phyloP scores from a whole-genome alignment of 2,329 filamentous ascomycete species.

The Balansia obtecta region DNA sequence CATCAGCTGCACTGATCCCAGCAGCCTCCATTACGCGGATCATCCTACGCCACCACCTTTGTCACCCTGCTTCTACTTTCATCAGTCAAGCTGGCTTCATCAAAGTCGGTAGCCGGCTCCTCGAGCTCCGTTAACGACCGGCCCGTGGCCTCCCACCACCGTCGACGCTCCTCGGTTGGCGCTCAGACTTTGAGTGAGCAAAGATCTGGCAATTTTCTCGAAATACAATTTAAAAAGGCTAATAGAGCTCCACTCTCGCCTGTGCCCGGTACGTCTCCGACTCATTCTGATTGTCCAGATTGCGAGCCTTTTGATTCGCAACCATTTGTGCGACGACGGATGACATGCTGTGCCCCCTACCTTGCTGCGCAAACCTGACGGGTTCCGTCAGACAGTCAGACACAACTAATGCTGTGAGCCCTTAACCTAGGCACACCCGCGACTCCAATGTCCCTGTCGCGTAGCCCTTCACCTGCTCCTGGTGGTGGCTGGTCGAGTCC shows the following conservation, averaged over 20 bases:
- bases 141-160: slow-evolving; percentile 34
- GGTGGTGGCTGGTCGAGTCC: slow-evolving; percentile 85
- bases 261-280: slow-evolving; percentile 38
- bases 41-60: background rate
- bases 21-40: background rate
- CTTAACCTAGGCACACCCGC: slow-evolving; percentile 37
- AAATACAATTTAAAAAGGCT: slow-evolving; percentile 18
- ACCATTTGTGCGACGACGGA: background rate
- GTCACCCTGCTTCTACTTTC: slow-evolving; percentile 5
- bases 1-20: slow-evolving; percentile 1
- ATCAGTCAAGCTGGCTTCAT: slow-evolving; percentile 36
- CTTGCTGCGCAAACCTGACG: slow-evolving; percentile 13
- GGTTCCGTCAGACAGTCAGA: background rate
- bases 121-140: slow-evolving; percentile 41
- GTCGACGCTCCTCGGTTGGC: slow-evolving; percentile 35
- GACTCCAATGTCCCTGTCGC: slow-evolving; percentile 66
- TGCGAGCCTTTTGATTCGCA: background rate
- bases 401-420: slow-evolving; percentile 2
- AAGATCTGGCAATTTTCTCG: slow-evolving; percentile 18
- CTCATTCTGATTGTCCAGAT: background rate
- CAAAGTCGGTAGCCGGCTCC: slow-evolving; percentile 36
- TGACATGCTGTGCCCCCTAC: slow-evolving; percentile 4
- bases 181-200: slow-evolving; percentile 18
- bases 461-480: slow-evolving; percentile 74
- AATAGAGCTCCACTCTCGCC: slow-evolving; percentile 32